These are phyloP conservation scores for Phytopythium sindhum DNA, from an alignment of 352 stramenopile genomes.

Conservation along the genomic window DNA sequence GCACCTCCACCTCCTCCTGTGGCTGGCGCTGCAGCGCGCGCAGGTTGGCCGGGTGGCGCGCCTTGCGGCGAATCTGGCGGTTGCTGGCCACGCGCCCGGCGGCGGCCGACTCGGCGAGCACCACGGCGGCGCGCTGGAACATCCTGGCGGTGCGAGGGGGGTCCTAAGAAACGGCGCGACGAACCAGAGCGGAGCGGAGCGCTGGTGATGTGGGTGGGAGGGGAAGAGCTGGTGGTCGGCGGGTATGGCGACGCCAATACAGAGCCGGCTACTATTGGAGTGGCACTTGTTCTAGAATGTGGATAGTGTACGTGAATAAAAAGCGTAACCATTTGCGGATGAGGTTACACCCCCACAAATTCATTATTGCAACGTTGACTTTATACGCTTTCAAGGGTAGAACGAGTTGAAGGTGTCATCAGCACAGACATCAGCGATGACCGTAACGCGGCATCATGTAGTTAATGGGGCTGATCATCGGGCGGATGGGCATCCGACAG, in stretches of 20 bases:
- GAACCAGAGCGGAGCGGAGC: neutral
- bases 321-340: neutral
- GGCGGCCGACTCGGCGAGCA: conserved; percentile 29
- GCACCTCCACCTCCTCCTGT: conserved; percentile 44
- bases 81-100: conserved; percentile 77
- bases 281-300: no score
- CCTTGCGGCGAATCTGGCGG: conserved; percentile 82
- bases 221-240: conserved; percentile 9
- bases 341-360: neutral
- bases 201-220: conserved; percentile 3
- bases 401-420: neutral
- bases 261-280: neutral
- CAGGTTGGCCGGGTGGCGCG: conserved; percentile 68
- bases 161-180: neutral
- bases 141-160: conserved; percentile 23
- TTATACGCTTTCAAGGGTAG: neutral
- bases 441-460: no score
- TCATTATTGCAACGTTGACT: neutral
- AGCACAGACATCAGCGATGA: no score
- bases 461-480: no score
- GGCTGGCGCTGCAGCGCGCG: conserved; percentile 64
- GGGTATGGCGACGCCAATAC: neutral
- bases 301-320: neutral
- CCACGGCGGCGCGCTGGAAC: conserved; percentile 61
- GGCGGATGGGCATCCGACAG: neutral